phyloP scores from a whole-genome alignment of 345 rosid genomes.

The Salix suchowensis region DNA sequence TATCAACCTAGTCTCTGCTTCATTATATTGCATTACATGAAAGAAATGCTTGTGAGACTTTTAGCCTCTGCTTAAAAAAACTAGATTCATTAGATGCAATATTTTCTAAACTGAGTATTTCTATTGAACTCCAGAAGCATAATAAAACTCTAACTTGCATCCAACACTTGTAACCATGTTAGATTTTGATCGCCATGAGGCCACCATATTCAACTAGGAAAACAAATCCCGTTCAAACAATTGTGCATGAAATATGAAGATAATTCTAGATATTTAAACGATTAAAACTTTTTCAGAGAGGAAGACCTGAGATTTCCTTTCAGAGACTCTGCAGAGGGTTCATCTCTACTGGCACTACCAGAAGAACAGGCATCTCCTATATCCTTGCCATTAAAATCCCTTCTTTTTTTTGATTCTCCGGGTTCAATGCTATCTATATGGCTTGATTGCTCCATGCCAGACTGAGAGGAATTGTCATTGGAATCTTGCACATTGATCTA shows the following conservation, averaged over 20 bases:
- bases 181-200: too few relatives aligned
- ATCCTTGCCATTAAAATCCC: constrained; percentile 14
- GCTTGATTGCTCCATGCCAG: constrained; percentile 23
- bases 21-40: not conserved
- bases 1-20: not conserved
- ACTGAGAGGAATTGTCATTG: constrained; percentile 28
- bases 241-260: not conserved
- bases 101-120: not conserved
- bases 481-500: constrained; percentile 55
- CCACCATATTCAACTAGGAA: not conserved
- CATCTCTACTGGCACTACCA: constrained; percentile 23
- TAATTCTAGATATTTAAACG: not conserved
- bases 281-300: constrained; percentile 26
- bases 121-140: too few relatives aligned
- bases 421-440: constrained; percentile 11
- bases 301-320: constrained; percentile 22
- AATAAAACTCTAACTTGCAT: not conserved
- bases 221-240: not conserved
- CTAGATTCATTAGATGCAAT: not conserved
- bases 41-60: not conserved
- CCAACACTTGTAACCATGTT: not conserved
- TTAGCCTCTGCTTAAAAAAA: not conserved
- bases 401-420: constrained; percentile 19
- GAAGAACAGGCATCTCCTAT: constrained; percentile 12
- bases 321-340: constrained; percentile 18